Percentiles rank a stretch among this genome's conserved stretches.
Evolutionary conservation across 2,329 filamentous ascomycete species (phyloP).

Genomic region (Metarhizium guizhouense): DNA sequence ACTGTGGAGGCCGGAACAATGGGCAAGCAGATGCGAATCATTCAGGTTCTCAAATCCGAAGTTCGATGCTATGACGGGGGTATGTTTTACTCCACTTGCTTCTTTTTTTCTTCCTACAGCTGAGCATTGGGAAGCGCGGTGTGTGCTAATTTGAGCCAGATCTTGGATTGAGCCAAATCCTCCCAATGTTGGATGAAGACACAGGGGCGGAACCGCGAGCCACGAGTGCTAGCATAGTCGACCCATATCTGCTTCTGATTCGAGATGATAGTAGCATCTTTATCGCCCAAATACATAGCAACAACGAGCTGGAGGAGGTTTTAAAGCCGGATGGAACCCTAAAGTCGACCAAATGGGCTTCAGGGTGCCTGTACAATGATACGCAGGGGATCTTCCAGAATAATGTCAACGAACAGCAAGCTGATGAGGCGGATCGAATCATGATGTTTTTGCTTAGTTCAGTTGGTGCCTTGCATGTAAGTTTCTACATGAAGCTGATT

Average conservation of each 20-base stretch:
- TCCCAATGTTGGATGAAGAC: slow-evolving; percentile 87
- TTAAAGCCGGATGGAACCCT: slow-evolving; percentile 51
- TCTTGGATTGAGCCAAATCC: slow-evolving; percentile 79
- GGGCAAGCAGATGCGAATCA: slow-evolving; percentile 69
- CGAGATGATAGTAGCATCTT: slow-evolving; percentile 76
- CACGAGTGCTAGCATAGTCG: slow-evolving; percentile 71
- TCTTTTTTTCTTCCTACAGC: background rate
- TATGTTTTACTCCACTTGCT: slow-evolving; percentile 33
- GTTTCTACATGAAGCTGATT: slow-evolving; percentile 19
- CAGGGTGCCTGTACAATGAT: slow-evolving; percentile 77
- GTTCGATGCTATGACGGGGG: slow-evolving; percentile 85
- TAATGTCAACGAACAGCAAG: slow-evolving; percentile 27
- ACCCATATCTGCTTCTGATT: slow-evolving; percentile 76
- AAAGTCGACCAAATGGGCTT: slow-evolving; percentile 62
- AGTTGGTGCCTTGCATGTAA: slow-evolving; percentile 65
- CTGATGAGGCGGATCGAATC: slow-evolving; percentile 38
- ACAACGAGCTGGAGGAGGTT: slow-evolving; percentile 78
- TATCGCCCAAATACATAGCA: slow-evolving; percentile 66
- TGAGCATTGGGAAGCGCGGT: background rate
- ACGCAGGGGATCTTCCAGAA: slow-evolving; percentile 44
- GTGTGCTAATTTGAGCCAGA: slow-evolving; percentile 40
- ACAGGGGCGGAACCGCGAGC: slow-evolving; percentile 73
- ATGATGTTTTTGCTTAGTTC: slow-evolving; percentile 70
- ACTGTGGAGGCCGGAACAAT: slow-evolving; percentile 82
- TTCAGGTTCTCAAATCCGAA: slow-evolving; percentile 81